Evolutionary conservation across 805 yeast genomes (phyloP).

Genomic region (Wickerhamomyces sydowiorum): DNA sequence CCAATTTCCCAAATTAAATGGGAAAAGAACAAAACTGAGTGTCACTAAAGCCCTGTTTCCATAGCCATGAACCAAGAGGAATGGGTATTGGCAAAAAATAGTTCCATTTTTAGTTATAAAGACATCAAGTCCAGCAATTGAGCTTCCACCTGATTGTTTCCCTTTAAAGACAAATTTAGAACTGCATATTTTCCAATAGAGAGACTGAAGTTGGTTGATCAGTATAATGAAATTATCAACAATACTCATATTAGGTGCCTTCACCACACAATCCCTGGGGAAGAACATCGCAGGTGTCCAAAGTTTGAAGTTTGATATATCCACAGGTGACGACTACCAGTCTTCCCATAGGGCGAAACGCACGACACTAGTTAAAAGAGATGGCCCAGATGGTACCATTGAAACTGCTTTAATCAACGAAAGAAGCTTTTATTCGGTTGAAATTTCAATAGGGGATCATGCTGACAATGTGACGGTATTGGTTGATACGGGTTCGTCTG

Average conservation of each 20-base stretch:
- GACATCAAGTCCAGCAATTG: too few species aligned
- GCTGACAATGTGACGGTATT: slow-evolving; percentile 48
- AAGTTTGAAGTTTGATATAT: slow-evolving; percentile 1
- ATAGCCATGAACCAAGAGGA: too few species aligned
- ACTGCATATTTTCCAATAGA: too few species aligned
- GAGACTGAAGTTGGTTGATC: neutral
- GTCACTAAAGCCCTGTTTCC: too few species aligned
- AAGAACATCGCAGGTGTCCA: slow-evolving; percentile 3
- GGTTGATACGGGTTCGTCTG: slow-evolving; percentile 76
- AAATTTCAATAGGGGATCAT: slow-evolving; percentile 50
- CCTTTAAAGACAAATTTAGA: too few species aligned
- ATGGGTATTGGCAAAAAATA: too few species aligned
- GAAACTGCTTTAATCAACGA: slow-evolving; percentile 32
- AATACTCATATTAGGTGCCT: neutral
- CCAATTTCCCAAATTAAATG: too few species aligned
- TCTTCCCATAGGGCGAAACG: neutral
- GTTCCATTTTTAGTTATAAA: too few species aligned
- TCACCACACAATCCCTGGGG: neutral
- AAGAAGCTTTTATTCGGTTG: slow-evolving; percentile 38
- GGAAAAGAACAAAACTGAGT: too few species aligned
- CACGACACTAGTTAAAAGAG: slow-evolving; percentile 16
- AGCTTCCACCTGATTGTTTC: too few species aligned
- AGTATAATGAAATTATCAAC: neutral
- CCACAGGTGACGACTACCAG: slow-evolving; percentile 2
- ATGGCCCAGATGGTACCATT: slow-evolving; percentile 22